Evolutionary conservation across 352 stramenopile species (phyloP), one percentile per base, ranked within the genome.

Genomic region (Globisporangium orthogonon): DNA sequence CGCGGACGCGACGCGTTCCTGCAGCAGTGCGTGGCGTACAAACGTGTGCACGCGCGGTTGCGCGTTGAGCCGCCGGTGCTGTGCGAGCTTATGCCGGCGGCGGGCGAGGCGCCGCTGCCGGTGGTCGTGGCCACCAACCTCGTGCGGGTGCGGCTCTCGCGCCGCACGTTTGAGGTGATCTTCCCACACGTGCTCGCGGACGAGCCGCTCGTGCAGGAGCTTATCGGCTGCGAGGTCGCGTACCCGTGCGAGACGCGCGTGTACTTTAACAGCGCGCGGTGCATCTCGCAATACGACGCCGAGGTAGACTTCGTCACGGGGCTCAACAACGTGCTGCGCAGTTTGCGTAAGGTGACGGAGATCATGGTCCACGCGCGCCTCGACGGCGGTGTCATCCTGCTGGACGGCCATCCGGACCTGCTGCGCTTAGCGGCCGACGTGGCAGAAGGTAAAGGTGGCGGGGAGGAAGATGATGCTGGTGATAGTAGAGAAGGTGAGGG

Each of bases 151-250:
- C 63, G 65, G 4, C 46, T 83, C 28, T 71, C 69, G 23, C 56
- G 69, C 14, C 57, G 50, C 35, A 80, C 76, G 13, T 61, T 86
- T 14, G 71, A 80, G 52, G 59, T 63, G 31, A 53, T 86, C 9
- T 83, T 82, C 56, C 76, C 76, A 14, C 67, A 73, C 52, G 49
- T 70, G 7, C 57, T 87, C 31, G 37, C 57, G n/a, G 66, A 84
- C 37, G 63, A 74, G 18, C 57, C 56, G 56, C 69, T 84, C 1
- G 63, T 69, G 23, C 52, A 71, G 40, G 14, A 52, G 44, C 60
- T 86, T 28, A 53, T 80, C 18, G 62, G 66, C 7, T 50, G 68
- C 2, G 60, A 78, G 17, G 39, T 86, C 17, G 33, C 58, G 37
- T 83, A 79, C 60, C 61, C 60, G 23, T 71, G 63, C 35, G 65